Evolutionary conservation across 2,329 filamentous ascomycete species (phyloP).

Genomic region (Aureobasidium sp.): DNA sequence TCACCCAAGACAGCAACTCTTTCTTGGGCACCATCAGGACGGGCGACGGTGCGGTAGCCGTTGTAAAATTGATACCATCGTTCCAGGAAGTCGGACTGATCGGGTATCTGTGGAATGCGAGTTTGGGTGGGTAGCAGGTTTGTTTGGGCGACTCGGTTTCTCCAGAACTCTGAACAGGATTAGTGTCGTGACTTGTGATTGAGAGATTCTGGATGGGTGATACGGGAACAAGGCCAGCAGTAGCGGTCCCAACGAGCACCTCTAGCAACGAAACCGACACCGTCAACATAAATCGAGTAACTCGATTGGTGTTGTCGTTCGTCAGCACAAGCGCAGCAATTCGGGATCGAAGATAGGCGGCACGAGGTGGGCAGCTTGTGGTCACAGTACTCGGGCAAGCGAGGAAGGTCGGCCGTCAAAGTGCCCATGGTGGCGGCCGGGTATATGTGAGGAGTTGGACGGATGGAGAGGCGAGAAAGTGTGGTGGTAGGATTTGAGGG

Average conservation of each 20-base stretch:
- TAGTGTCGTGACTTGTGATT: background rate
- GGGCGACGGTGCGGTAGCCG: slow-evolving; percentile 34
- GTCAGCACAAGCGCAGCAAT: slow-evolving; percentile 26
- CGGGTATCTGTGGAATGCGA: slow-evolving; percentile 37
- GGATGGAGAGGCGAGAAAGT: background rate
- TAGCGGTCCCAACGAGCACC: slow-evolving; percentile 43
- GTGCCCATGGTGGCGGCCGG: slow-evolving; percentile 20
- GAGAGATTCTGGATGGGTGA: too few relatives aligned
- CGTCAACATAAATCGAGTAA: slow-evolving; percentile 41
- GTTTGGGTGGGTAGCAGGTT: slow-evolving; percentile 36
- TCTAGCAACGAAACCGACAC: slow-evolving; percentile 40
- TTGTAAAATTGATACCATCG: slow-evolving; percentile 43
- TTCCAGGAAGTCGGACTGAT: slow-evolving; percentile 38
- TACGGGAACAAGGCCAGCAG: slow-evolving; percentile 43
- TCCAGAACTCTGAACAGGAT: slow-evolving; percentile 37
- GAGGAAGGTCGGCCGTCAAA: slow-evolving; percentile 19
- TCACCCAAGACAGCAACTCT: slow-evolving; percentile 40
- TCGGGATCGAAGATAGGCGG: slow-evolving; percentile 22
- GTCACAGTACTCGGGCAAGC: slow-evolving; percentile 21
- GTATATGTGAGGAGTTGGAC: background rate
- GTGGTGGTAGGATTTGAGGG: background rate
- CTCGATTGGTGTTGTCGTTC: slow-evolving; percentile 31
- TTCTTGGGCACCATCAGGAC: slow-evolving; percentile 35
- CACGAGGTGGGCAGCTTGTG: slow-evolving; percentile 25
- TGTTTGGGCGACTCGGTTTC: slow-evolving; percentile 34